A percentile compares a stretch with the other conserved stretches of the same genome.
phyloP scores from a whole-genome alignment of 2,329 filamentous ascomycete species.

The Teratosphaeria epicoccoides region DNA sequence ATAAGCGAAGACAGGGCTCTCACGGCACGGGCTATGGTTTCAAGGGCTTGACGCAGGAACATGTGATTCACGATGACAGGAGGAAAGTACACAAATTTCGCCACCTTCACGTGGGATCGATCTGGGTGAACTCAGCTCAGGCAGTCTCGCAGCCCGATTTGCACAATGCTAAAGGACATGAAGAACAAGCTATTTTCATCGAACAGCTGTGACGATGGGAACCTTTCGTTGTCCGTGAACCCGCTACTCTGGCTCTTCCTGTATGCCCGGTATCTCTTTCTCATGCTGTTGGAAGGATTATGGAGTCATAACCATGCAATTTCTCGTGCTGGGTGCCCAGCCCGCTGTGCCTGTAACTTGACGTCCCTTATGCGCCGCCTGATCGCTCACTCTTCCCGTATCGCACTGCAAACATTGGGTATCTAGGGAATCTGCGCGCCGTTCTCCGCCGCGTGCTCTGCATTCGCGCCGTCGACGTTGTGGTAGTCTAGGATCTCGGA shows the following conservation, averaged over 20 bases:
- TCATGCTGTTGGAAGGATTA: not conserved
- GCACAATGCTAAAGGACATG: not conserved
- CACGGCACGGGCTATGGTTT: too few relatives aligned
- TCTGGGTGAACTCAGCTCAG: too few relatives aligned
- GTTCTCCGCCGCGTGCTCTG: constrained; percentile 12
- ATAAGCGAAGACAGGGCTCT: too few relatives aligned
- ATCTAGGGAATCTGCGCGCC: constrained; percentile 1
- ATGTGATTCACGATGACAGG: too few relatives aligned
- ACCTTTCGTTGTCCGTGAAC: not conserved
- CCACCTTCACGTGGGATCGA: too few relatives aligned
- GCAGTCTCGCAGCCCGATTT: not conserved
- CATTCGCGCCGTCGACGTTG: constrained; percentile 59
- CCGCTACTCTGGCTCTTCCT: not conserved
- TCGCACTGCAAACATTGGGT: not conserved
- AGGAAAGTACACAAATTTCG: too few relatives aligned
- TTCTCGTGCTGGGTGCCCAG: not conserved
- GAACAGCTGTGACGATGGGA: not conserved
- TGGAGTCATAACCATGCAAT: not conserved
- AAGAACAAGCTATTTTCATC: not conserved
- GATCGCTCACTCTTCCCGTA: not conserved
- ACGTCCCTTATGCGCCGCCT: not conserved
- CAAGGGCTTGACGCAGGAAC: too few relatives aligned
- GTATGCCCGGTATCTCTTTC: not conserved
- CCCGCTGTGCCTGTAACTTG: not conserved
- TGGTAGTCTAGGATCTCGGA: constrained; percentile 98